Conservation (phyloP, 1,139 yeast genomes). For the Candida sp. region DNA sequence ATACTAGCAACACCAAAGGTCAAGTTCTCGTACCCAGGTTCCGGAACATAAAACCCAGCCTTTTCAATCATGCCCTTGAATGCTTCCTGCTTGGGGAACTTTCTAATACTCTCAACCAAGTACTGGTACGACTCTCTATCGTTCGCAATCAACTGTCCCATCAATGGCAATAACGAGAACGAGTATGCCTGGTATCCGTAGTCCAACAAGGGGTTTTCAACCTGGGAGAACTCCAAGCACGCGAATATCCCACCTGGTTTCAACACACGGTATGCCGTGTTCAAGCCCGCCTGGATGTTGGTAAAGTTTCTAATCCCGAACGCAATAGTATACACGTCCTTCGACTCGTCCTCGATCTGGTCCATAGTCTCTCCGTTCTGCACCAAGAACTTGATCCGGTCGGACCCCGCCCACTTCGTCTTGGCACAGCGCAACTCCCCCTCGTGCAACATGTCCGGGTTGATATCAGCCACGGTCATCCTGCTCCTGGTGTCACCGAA, state of each 20-base stretch:
- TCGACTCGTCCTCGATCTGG: conserved; percentile 81
- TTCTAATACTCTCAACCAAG: conserved; percentile 89
- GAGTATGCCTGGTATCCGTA: conserved; percentile 87
- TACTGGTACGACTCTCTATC: conserved; percentile 97
- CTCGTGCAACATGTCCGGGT: conserved; percentile 93
- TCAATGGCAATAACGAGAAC: conserved; percentile 83
- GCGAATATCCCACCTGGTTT: conserved; percentile 98
- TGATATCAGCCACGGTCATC: conserved; percentile 95
- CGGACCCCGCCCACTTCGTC: conserved; percentile 55
- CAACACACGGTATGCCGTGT: conserved; percentile 92
- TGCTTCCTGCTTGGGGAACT: conserved; percentile 91
- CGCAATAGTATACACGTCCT: conserved; percentile 95
- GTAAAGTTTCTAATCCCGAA: conserved; percentile 98
- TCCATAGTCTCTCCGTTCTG: conserved; percentile 95
- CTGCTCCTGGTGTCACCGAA: conserved; percentile 77
- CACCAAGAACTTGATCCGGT: conserved; percentile 77
- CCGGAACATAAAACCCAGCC: conserved; percentile 90
- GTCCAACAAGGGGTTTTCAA: conserved; percentile 78
- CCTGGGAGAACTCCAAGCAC: conserved; percentile 94
- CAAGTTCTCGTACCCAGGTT: conserved; percentile 91
- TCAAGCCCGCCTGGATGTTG: conserved; percentile 88
- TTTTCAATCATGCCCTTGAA: conserved; percentile 92
- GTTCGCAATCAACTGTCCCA: conserved; percentile 95
- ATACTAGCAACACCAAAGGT: conserved; percentile 98
- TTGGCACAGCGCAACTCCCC: conserved; percentile 77